Conservation (phyloP, 1,284 basidiomycete species). For the Agroathelia rolfsii region DNA sequence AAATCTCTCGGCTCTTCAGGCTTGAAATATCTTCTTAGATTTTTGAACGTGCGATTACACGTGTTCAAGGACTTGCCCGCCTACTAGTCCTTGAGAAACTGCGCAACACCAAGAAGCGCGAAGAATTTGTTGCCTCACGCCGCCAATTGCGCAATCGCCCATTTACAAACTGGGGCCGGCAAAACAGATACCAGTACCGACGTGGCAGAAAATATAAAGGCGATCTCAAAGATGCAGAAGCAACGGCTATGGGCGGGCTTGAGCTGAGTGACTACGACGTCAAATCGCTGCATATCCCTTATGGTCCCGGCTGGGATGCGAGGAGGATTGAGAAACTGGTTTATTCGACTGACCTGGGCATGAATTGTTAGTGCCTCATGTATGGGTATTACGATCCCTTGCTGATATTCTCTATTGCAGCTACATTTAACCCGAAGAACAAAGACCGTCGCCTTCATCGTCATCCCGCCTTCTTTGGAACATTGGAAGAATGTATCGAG, state of each 20-base stretch:
- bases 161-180: slow-evolving; percentile 12
- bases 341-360: slow-evolving; percentile 46
- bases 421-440: slow-evolving; percentile 52
- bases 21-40: slow-evolving; percentile 29
- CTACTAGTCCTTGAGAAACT: slow-evolving; percentile 50
- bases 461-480: slow-evolving; percentile 54
- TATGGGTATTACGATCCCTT: background rate
- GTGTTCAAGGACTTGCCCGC: slow-evolving; percentile 46
- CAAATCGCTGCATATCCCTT: slow-evolving; percentile 46
- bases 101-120: slow-evolving; percentile 29
- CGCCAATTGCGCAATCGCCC: slow-evolving; percentile 40
- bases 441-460: slow-evolving; percentile 47
- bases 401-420: slow-evolving; percentile 18
- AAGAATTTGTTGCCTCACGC: slow-evolving; percentile 33
- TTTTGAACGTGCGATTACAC: slow-evolving; percentile 44
- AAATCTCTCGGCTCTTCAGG: slow-evolving; percentile 1
- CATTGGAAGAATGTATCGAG: slow-evolving; percentile 41
- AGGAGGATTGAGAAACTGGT: slow-evolving; percentile 46
- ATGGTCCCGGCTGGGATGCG: slow-evolving; percentile 53
- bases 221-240: slow-evolving; percentile 43
- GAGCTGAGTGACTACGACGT: slow-evolving; percentile 55
- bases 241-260: slow-evolving; percentile 29
- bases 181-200: slow-evolving; percentile 18
- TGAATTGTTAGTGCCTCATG: slow-evolving; percentile 37
- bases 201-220: slow-evolving; percentile 33